These are phyloP conservation scores for Alopecurus myosuroides DNA, from an alignment of 176 grass and related monocot species.

Conservation along the genomic window DNA sequence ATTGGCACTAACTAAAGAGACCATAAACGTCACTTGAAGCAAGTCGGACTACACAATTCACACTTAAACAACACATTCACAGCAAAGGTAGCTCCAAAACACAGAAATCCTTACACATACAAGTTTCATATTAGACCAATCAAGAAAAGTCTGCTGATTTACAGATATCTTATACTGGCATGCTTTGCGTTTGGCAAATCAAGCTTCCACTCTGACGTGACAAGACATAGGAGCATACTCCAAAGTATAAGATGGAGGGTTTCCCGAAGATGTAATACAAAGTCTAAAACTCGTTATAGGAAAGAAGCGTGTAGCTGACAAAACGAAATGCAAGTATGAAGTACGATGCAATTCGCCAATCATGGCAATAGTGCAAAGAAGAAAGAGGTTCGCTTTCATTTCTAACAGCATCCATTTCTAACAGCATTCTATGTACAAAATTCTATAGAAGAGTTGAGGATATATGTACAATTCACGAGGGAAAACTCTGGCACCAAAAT, in stretches of 20 bases:
- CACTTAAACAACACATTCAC: neutral
- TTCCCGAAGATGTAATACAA: too few relatives aligned
- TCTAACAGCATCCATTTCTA: constrained; percentile 30
- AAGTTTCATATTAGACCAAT: neutral
- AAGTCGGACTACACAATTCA: neutral
- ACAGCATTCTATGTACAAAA: constrained; percentile 36
- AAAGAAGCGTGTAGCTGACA: neutral
- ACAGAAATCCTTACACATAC: neutral
- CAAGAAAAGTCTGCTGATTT: neutral
- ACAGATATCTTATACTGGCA: neutral
- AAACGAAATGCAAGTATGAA: neutral
- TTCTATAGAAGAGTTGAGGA: constrained; percentile 10
- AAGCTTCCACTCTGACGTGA: too few relatives aligned
- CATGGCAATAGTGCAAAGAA: neutral
- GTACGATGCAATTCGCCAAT: neutral
- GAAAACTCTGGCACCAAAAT: constrained; percentile 30
- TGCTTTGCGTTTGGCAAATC: neutral
- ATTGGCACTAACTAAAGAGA: too few relatives aligned
- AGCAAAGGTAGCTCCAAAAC: neutral
- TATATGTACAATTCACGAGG: constrained; percentile 49
- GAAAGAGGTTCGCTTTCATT: constrained; percentile 13
- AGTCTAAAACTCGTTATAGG: too few relatives aligned
- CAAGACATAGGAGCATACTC: too few relatives aligned
- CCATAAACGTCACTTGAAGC: neutral
- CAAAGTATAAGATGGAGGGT: too few relatives aligned